A percentile compares a stretch with the other conserved stretches of the same genome.
Evolutionary conservation across 495 filamentous ascomycete species (phyloP).

Genomic region (Trichoderma gamsii): DNA sequence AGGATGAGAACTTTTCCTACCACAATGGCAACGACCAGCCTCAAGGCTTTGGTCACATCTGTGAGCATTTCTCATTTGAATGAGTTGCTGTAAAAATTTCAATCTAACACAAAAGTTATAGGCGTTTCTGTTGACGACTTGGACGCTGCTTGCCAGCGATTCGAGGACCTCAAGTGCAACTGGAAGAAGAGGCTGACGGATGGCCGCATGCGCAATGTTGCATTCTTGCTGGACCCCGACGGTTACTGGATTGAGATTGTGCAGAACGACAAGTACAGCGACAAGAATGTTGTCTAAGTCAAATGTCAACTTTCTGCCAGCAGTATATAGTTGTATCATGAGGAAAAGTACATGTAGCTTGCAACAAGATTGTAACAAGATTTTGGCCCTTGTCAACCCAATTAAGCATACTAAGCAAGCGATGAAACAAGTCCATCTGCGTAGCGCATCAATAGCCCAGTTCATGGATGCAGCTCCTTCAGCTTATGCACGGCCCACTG

Average conservation of each 20-base stretch:
- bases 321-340: no score
- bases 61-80: constrained; percentile 43
- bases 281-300: constrained; percentile 24
- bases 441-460: no score
- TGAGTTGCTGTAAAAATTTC: not conserved
- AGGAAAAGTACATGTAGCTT: no score
- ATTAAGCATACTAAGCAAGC: no score
- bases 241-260: constrained; percentile 89
- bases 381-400: no score
- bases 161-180: constrained; percentile 72
- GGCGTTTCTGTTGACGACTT: constrained; percentile 86
- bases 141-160: constrained; percentile 73
- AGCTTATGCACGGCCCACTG: not conserved
- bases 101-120: constrained; percentile 29
- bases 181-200: constrained; percentile 96
- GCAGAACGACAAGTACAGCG: constrained; percentile 59
- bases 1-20: constrained; percentile 74
- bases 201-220: constrained; percentile 90
- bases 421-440: no score
- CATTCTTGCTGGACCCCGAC: constrained; percentile 89
- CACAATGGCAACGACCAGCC: constrained; percentile 89
- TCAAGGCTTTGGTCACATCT: constrained; percentile 90
- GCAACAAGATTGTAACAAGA: no score
- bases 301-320: no score
- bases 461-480: not conserved